Conservation (phyloP, 192 early-diverging fungal species). For the Entophlyctis helioformis region DNA sequence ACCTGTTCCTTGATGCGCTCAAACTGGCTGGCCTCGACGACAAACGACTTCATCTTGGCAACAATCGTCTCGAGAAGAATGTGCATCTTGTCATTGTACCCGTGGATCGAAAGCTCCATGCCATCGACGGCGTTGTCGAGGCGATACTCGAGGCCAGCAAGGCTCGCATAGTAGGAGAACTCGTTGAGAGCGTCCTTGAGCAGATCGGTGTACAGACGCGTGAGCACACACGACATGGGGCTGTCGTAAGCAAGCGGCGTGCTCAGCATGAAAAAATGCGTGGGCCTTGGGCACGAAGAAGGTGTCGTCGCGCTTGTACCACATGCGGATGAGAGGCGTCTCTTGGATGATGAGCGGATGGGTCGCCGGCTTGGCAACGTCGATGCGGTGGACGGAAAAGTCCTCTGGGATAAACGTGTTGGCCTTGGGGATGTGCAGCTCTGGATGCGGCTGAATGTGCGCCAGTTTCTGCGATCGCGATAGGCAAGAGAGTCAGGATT, state of each 20-base stretch:
- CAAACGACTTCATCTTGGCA: conserved; percentile 47
- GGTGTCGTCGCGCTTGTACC: conserved; percentile 91
- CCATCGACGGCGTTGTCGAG: conserved; percentile 58
- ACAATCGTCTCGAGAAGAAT: conserved; percentile 61
- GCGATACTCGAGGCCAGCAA: conserved; percentile 72
- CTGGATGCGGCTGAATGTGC: conserved; percentile 30
- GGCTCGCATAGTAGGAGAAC: conserved; percentile 79
- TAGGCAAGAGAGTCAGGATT: no score
- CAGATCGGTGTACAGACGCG: conserved; percentile 60
- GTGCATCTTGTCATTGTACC: conserved; percentile 82
- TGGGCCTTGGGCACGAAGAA: conserved; percentile 86
- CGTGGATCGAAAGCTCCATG: conserved; percentile 49
- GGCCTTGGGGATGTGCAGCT: conserved; percentile 52
- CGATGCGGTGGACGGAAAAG: conserved; percentile 43
- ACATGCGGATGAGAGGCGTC: conserved; percentile 51
- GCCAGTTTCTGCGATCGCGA: conserved; percentile 29
- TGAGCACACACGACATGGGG: conserved; percentile 57
- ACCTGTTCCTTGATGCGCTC: conserved; percentile 62
- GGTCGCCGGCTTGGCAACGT: background rate
- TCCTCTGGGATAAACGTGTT: conserved; percentile 83
- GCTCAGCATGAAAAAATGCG: conserved; percentile 60
- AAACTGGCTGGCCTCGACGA: conserved; percentile 62
- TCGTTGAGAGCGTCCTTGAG: conserved; percentile 78
- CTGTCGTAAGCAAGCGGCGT: conserved; percentile 67
- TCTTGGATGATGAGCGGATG: conserved; percentile 55